Base-by-base conservation (phyloP, 306 rosid species). In the Vigna nakashimae region DNA sequence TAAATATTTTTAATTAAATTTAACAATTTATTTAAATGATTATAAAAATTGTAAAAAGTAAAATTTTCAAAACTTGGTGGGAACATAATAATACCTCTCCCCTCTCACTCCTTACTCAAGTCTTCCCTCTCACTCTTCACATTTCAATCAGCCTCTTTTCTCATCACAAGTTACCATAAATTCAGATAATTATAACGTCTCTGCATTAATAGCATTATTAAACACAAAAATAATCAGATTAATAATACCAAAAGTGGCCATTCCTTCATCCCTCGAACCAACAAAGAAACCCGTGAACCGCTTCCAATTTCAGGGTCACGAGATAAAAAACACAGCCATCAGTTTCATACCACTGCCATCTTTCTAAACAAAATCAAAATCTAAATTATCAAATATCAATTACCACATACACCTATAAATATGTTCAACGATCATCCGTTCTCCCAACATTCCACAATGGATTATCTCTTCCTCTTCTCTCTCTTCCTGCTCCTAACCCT, bases 381-480 rank as follows among this genome's bases (percentile, higher is more conserved):
- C 49, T 43, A 9, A 4, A 51, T 7, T n/a, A 17, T 18, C 28
- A 18, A 9, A 9, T 55, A 22, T 56, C 53, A 6, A 60, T 16
- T 16, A 24, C 4, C 77, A 68, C 17, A 4, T 0, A 43, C 48
- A 43, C 48, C 13, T 9, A 43, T 43, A 45, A 45, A 45, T 45
- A 45, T 0, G 16, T 45, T 11, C 16, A 4, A 45, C 50, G 5
- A 45, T 45, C 50, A 45, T 17, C 36, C 15, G 4, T 57, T 56
- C 62, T 20, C 6, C 4, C 64, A 24, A 24, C 36, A 57, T 59
- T 58, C 3, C 64, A 26, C 46, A 77, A 90, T 91, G 97, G 81
- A 97, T 12, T 76, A 90, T 58, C 28, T 87, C n/a, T 48, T 77
- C 80, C 67, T 82, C 24, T 43, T 89, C 60, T 83, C 82, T 63